phyloP scores from a whole-genome alignment of 768 basidiomycete genomes.

The Suillus placidus region DNA sequence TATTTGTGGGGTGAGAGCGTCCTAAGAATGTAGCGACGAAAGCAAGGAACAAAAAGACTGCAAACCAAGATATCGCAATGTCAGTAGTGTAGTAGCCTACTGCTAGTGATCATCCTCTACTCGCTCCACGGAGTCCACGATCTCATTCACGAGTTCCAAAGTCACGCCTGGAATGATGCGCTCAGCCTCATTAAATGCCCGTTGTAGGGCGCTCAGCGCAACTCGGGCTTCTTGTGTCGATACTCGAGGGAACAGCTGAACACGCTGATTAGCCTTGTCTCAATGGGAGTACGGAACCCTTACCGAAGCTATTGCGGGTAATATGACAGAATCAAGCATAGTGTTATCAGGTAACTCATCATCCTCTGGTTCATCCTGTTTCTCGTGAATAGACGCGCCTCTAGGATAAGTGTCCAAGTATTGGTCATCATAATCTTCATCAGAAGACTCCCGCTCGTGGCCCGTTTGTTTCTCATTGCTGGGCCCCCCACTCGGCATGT shows the following conservation, averaged over 20 bases:
- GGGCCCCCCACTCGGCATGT: conserved; percentile 42
- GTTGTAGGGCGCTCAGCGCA: conserved; percentile 87
- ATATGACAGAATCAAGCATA: conserved; percentile 94
- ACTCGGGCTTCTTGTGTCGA: conserved; percentile 90
- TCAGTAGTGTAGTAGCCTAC: conserved; percentile 37
- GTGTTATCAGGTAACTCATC: conserved; percentile 70
- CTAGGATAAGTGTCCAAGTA: conserved; percentile 53
- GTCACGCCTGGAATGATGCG: conserved; percentile 94
- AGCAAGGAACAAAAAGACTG: conserved; percentile 19
- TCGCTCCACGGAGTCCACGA: conserved; percentile 90
- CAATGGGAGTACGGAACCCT: conserved; percentile 25
- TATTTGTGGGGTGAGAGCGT: conserved; percentile 11
- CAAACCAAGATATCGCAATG: conserved; percentile 5
- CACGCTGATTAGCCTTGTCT: neutral
- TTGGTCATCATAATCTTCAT: conserved; percentile 66
- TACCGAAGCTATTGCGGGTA: conserved; percentile 96
- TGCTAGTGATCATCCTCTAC: conserved; percentile 59
- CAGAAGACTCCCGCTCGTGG: conserved; percentile 52
- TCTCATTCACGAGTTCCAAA: conserved; percentile 63
- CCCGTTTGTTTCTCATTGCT: conserved; percentile 32
- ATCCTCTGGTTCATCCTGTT: conserved; percentile 49
- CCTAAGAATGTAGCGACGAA: conserved; percentile 11
- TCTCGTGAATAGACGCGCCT: conserved; percentile 39
- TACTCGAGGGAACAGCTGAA: conserved; percentile 61
- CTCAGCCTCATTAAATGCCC: conserved; percentile 95